Conservation (phyloP, 108 stramenopile genomes). For the Pseudonitzschia multiseries region DNA sequence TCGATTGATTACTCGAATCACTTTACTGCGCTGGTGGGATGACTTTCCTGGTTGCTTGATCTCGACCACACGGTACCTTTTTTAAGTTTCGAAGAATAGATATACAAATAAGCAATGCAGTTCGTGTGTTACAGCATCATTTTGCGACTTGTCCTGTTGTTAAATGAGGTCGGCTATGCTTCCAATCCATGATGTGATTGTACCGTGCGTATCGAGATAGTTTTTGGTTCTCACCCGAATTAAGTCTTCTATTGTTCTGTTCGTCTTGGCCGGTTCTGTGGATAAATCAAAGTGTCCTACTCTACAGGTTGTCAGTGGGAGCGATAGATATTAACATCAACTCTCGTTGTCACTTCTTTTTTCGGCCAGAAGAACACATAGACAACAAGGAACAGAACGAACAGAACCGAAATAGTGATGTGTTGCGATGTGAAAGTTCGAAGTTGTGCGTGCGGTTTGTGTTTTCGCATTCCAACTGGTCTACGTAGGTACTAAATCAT, state of each 20-base stretch:
- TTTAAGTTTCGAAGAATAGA: background rate
- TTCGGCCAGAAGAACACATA: slow-evolving; percentile 7
- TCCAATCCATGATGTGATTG: background rate
- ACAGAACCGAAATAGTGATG: background rate
- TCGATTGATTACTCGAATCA: background rate
- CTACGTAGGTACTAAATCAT: background rate
- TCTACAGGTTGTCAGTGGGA: background rate
- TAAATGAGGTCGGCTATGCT: background rate
- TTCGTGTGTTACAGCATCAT: background rate
- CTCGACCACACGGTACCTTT: background rate
- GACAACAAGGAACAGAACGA: background rate
- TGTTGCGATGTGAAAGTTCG: background rate
- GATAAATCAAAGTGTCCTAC: background rate
- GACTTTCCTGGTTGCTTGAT: background rate
- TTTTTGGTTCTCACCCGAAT: background rate
- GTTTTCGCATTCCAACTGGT: background rate
- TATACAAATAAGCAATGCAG: background rate
- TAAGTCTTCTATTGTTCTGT: background rate
- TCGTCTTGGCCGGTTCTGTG: background rate
- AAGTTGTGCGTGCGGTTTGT: background rate
- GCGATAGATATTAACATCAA: background rate
- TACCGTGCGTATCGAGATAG: background rate
- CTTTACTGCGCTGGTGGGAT: background rate
- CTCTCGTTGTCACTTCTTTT: background rate
- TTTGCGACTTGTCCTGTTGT: background rate